Percentiles rank a stretch among this genome's conserved stretches.
phyloP scores from a whole-genome alignment of 768 basidiomycete species.

The Termitomyces sp. region DNA sequence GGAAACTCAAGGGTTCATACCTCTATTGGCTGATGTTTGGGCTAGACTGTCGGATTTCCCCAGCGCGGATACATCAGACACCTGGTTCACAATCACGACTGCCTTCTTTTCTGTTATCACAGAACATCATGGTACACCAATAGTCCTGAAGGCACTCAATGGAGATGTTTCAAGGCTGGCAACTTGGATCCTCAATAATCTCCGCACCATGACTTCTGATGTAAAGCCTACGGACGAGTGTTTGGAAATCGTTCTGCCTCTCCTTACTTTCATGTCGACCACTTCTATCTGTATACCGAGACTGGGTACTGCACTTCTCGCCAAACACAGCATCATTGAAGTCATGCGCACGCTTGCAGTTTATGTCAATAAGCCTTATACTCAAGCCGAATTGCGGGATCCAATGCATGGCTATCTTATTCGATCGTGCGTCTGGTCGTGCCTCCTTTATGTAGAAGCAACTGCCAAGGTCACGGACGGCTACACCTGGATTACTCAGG shows the following conservation, averaged over 20 bases:
- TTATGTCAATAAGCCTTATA: not conserved
- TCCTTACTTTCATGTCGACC: not conserved
- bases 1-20: not conserved
- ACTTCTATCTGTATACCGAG: not conserved
- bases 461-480: not conserved
- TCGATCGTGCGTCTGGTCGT: not conserved
- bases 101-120: not conserved
- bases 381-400: not conserved
- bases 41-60: not conserved
- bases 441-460: not conserved
- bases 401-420: not conserved
- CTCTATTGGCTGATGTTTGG: slow-evolving; percentile 1
- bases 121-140: not conserved
- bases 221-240: not conserved
- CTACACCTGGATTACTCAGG: slow-evolving; percentile 6
- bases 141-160: not conserved
- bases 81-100: not conserved
- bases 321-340: slow-evolving; percentile 6
- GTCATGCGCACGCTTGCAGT: slow-evolving; percentile 1
- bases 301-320: slow-evolving; percentile 1
- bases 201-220: not conserved
- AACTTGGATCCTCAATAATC: not conserved
- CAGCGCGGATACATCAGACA: not conserved
- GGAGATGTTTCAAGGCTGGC: slow-evolving; percentile 3
- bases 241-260: not conserved